Percentiles rank a stretch among this genome's conserved stretches.
Evolutionary conservation across 2,329 filamentous ascomycete species (phyloP).

Genomic region (Phialocephala sp.): DNA sequence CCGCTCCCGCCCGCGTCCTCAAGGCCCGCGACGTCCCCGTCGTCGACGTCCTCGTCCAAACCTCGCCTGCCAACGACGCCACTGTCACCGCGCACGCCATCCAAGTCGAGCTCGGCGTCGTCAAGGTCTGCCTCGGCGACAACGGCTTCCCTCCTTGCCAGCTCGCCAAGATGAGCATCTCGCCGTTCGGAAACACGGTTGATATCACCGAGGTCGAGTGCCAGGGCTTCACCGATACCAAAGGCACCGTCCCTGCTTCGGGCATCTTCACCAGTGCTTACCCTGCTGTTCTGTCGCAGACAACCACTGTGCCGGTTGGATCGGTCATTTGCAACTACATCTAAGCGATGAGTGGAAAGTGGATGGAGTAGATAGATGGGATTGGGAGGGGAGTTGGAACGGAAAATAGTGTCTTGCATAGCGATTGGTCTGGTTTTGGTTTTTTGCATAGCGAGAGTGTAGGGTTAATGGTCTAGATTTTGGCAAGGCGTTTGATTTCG

Average conservation of each 20-base stretch:
- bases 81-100: slow-evolving; percentile 11
- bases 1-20: background rate
- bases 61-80: slow-evolving; percentile 8
- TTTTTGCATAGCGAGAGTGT: slow-evolving; percentile 13
- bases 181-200: slow-evolving; percentile 11
- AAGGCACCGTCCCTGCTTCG: background rate
- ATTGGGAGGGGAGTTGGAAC: background rate
- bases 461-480: background rate
- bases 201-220: slow-evolving; percentile 16
- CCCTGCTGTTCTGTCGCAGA: background rate
- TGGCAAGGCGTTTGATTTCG: slow-evolving; percentile 15
- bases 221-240: slow-evolving; percentile 13
- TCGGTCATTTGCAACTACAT: slow-evolving; percentile 14
- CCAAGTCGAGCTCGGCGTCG: slow-evolving; percentile 10
- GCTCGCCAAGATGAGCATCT: slow-evolving; percentile 14
- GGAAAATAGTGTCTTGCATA: background rate
- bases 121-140: slow-evolving; percentile 13
- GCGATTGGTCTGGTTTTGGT: background rate
- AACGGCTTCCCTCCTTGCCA: slow-evolving; percentile 14
- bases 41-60: slow-evolving; percentile 17
- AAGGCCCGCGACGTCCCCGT: background rate
- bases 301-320: slow-evolving; percentile 4
- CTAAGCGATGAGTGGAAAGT: background rate
- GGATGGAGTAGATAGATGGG: background rate
- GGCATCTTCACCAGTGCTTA: slow-evolving; percentile 7